A percentile compares a stretch with the other conserved stretches of the same genome.
Evolutionary conservation across 805 yeast species (phyloP).

Genomic region (Pichia occidentalis): DNA sequence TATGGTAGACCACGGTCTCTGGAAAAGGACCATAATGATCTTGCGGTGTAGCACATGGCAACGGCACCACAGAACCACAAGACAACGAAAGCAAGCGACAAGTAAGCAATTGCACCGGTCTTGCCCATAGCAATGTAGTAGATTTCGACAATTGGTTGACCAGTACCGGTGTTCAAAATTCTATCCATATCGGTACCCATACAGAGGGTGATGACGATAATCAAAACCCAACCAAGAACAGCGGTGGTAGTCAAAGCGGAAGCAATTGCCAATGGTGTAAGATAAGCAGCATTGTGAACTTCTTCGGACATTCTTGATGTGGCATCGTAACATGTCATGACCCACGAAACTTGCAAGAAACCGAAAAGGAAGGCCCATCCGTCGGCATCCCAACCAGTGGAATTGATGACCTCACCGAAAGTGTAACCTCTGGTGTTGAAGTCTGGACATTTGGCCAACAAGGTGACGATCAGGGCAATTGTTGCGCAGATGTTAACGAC

Average conservation of each 20-base stretch:
- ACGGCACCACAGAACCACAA: constrained; percentile 50
- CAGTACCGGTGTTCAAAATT: constrained; percentile 32
- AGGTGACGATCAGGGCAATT: constrained; percentile 44
- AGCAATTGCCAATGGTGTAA: constrained; percentile 55
- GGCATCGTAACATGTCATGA: constrained; percentile 52
- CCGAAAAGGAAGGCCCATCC: constrained; percentile 55
- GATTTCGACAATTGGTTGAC: constrained; percentile 49
- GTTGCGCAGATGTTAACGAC: constrained; percentile 43
- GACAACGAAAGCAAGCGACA: constrained; percentile 42
- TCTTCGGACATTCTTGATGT: constrained; percentile 52
- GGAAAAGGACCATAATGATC: constrained; percentile 52
- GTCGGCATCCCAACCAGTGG: constrained; percentile 43
- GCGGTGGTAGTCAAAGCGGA: constrained; percentile 46
- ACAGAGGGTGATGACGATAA: constrained; percentile 40
- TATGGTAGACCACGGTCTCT: constrained; percentile 50
- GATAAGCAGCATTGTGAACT: constrained; percentile 45
- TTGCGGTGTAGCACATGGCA: constrained; percentile 41
- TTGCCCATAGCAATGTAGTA: constrained; percentile 46
- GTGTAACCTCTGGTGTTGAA: constrained; percentile 40
- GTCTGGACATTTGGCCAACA: constrained; percentile 46
- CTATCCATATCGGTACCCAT: constrained; percentile 35
- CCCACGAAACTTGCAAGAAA: constrained; percentile 55
- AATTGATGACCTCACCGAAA: constrained; percentile 41
- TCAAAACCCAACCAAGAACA: constrained; percentile 42
- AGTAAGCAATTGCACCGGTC: constrained; percentile 45